Evolutionary conservation across 1,284 basidiomycete genomes (phyloP).

Genomic region (Inonotus obliquus): DNA sequence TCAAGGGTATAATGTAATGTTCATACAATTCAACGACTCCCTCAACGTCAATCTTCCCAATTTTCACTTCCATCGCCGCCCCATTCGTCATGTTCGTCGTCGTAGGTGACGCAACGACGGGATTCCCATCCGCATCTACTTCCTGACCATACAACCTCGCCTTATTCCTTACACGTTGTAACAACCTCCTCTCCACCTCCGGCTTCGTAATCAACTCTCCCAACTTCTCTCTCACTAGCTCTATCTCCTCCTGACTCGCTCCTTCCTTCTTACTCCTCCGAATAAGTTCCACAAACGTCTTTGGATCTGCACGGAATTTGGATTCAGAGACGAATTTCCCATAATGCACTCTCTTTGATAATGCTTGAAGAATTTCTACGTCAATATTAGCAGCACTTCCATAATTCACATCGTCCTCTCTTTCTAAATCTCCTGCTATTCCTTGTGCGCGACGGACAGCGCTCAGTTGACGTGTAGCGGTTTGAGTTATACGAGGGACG

Average conservation of each 20-base stretch:
- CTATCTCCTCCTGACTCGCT: too few species aligned
- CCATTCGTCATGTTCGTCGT: conserved; percentile 23
- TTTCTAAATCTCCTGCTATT: conserved; percentile 60
- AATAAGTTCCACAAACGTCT: conserved; percentile 91
- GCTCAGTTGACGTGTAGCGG: conserved; percentile 58
- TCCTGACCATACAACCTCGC: conserved; percentile 92
- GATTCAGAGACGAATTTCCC: conserved; percentile 99
- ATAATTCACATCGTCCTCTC: conserved; percentile 94
- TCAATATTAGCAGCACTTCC: conserved; percentile 93
- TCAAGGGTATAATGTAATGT: conserved; percentile 93
- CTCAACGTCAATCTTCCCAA: conserved; percentile 87
- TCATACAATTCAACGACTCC: conserved; percentile 92
- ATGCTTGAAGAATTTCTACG: conserved; percentile 89
- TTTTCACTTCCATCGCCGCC: neutral
- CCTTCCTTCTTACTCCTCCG: conserved; percentile 57
- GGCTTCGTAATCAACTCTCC: conserved; percentile 93
- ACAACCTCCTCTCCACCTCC: conserved; percentile 85
- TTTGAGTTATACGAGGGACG: conserved; percentile 78
- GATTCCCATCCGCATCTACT: conserved; percentile 70
- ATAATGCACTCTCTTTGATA: conserved; percentile 96
- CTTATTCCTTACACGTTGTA: conserved; percentile 88
- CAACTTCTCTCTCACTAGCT: conserved; percentile 43
- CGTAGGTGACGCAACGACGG: conserved; percentile 29
- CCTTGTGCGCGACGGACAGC: conserved; percentile 59
- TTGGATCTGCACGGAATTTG: conserved; percentile 85